These are phyloP conservation scores for Trichoderma oligosporum DNA, from an alignment of 2,329 filamentous ascomycete species.

Conservation along the genomic window DNA sequence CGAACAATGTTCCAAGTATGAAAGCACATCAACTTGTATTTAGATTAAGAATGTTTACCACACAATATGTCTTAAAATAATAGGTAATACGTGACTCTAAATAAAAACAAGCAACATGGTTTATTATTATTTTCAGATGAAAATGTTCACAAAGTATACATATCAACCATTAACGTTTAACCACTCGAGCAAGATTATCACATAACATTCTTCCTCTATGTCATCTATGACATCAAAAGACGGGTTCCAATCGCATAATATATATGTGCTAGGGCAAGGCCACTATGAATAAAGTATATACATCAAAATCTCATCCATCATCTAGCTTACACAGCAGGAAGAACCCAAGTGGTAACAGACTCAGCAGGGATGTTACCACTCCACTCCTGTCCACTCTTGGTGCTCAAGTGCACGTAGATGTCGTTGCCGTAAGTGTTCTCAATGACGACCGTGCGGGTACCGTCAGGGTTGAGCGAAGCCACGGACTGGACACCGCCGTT, in stretches of 20 bases:
- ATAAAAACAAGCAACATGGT: no score
- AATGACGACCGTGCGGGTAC: slow-evolving; percentile 39
- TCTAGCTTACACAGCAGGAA: slow-evolving; percentile 11
- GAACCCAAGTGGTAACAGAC: slow-evolving; percentile 21
- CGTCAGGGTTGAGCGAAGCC: slow-evolving; percentile 44
- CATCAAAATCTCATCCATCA: background rate
- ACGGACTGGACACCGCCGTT: slow-evolving; percentile 42
- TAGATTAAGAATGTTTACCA: no score
- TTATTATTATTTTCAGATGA: no score
- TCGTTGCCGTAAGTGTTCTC: slow-evolving; percentile 20
- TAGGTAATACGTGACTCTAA: no score
- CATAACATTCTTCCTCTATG: background rate
- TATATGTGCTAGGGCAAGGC: background rate
- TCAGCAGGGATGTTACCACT: slow-evolving; percentile 19
- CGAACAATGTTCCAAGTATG: no score
- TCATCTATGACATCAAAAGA: background rate
- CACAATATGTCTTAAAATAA: no score
- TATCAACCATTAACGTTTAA: no score
- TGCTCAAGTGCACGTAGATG: slow-evolving; percentile 19
- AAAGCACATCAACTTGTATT: no score
- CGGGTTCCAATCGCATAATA: background rate
- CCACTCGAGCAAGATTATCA: background rate
- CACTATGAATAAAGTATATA: slow-evolving; percentile 7
- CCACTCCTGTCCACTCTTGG: slow-evolving; percentile 19
- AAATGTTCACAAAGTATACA: background rate